phyloP scores from a whole-genome alignment of 192 early-diverging fungal species.

The Lobosporangium transversale region DNA sequence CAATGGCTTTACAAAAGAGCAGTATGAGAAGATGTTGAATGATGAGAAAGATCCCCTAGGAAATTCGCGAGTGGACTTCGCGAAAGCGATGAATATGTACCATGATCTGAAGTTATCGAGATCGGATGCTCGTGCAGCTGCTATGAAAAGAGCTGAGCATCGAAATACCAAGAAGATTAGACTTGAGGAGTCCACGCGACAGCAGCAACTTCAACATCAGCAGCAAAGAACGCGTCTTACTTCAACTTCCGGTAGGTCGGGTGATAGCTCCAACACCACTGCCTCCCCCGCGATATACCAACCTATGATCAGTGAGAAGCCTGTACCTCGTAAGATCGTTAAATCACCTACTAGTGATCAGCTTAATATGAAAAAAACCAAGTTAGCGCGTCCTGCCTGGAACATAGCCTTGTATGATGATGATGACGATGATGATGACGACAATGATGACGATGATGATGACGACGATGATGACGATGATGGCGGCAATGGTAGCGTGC shows the following conservation, averaged over 20 bases:
- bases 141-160: constrained; percentile 14
- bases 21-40: constrained; percentile 28
- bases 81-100: constrained; percentile 31
- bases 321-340: too few relatives aligned
- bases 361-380: background rate
- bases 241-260: background rate
- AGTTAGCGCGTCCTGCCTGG: constrained; percentile 30
- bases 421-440: constrained; percentile 36
- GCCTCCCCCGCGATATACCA: background rate
- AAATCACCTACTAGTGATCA: background rate
- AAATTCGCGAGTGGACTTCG: constrained; percentile 13
- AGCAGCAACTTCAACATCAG: background rate
- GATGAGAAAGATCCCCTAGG: constrained; percentile 23
- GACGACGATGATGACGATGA: constrained; percentile 21
- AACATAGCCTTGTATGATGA: constrained; percentile 43
- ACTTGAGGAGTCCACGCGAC: background rate
- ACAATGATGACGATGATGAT: constrained; percentile 31
- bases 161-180: background rate
- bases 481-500: too few relatives aligned
- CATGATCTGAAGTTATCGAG: constrained; percentile 14
- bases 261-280: background rate
- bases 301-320: too few relatives aligned
- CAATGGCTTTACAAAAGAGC: constrained; percentile 30
- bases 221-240: background rate
- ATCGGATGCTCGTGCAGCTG: constrained; percentile 18